These are phyloP conservation scores for Paraglomus occultum DNA, from an alignment of 192 early-diverging fungal genomes.

Conservation along the genomic window DNA sequence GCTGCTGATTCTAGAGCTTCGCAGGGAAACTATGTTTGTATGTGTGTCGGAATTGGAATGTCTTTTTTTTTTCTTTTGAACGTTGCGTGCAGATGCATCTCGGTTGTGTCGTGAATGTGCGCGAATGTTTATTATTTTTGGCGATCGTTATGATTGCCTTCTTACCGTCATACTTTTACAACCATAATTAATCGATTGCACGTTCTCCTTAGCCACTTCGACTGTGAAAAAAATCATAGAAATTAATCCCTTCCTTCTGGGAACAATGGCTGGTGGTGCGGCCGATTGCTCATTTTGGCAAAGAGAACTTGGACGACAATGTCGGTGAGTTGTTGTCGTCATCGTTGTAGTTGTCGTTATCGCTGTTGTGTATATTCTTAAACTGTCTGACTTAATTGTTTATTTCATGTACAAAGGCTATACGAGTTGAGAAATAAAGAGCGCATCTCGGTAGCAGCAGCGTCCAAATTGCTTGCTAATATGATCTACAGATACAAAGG, in stretches of 20 bases:
- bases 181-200: background rate
- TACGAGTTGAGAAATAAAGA: conserved; percentile 98
- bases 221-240: conserved; percentile 99
- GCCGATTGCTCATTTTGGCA: conserved; percentile 99
- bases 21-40: conserved; percentile 86
- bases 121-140: background rate
- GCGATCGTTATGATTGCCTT: background rate
- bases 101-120: background rate
- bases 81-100: background rate
- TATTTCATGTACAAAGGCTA: conserved; percentile 48
- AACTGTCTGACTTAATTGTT: background rate
- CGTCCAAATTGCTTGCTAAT: conserved; percentile 95
- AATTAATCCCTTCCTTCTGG: conserved; percentile 97
- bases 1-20: conserved; percentile 97
- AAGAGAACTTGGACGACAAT: conserved; percentile 91
- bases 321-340: conserved; percentile 44
- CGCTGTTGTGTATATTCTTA: background rate
- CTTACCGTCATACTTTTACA: background rate
- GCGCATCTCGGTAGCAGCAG: conserved; percentile 96
- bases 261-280: conserved; percentile 99
- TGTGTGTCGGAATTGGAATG: background rate
- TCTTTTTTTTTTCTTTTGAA: background rate
- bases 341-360: too few species aligned
- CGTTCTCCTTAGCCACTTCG: conserved; percentile 68
- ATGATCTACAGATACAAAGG: conserved; percentile 98